A percentile compares a stretch with the other conserved stretches of the same genome.
Conservation (phyloP, 2,329 filamentous ascomycete species). For the Knufia petricola region DNA sequence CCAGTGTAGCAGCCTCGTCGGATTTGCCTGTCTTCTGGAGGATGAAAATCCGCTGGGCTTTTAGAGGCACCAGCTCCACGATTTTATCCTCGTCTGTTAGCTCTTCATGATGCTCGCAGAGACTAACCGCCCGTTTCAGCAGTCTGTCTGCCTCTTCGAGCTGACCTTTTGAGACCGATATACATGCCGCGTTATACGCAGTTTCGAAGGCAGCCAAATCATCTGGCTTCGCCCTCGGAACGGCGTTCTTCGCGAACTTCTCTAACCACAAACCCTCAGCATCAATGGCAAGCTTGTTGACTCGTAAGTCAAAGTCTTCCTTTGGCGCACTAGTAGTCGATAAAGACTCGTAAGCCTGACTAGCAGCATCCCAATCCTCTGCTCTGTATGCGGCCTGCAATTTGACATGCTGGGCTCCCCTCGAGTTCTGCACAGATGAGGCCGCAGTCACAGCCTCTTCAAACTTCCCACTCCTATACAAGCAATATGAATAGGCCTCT, state of each 20-base stretch:
- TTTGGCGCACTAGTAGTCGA: conserved; percentile 33
- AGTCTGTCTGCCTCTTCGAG: conserved; percentile 49
- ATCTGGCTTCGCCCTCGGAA: conserved; percentile 46
- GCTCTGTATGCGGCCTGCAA: conserved; percentile 53
- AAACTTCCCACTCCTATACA: conserved; percentile 52
- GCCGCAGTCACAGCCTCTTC: conserved; percentile 46
- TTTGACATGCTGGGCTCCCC: conserved; percentile 50
- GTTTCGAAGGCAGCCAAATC: conserved; percentile 57
- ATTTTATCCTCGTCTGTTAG: conserved; percentile 50
- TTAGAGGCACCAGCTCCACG: conserved; percentile 51
- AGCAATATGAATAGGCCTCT: conserved; percentile 53
- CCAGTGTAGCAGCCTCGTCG: conserved; percentile 46
- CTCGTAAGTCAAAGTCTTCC: conserved; percentile 51
- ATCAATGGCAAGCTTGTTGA: conserved; percentile 52
- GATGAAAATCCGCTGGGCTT: conserved; percentile 53
- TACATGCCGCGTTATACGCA: conserved; percentile 55
- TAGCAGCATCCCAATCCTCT: conserved; percentile 49
- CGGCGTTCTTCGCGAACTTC: conserved; percentile 40
- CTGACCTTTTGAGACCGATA: conserved; percentile 52
- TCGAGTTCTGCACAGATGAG: conserved; percentile 30
- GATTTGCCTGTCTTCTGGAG: conserved; percentile 44
- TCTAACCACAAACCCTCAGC: conserved; percentile 54
- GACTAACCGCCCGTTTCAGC: conserved; percentile 49
- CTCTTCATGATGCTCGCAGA: conserved; percentile 52
- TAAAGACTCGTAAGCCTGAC: conserved; percentile 45